A percentile compares a stretch with the other conserved stretches of the same genome.
phyloP scores from a whole-genome alignment of 768 basidiomycete species.

The Rhizopogon salebrosus region DNA sequence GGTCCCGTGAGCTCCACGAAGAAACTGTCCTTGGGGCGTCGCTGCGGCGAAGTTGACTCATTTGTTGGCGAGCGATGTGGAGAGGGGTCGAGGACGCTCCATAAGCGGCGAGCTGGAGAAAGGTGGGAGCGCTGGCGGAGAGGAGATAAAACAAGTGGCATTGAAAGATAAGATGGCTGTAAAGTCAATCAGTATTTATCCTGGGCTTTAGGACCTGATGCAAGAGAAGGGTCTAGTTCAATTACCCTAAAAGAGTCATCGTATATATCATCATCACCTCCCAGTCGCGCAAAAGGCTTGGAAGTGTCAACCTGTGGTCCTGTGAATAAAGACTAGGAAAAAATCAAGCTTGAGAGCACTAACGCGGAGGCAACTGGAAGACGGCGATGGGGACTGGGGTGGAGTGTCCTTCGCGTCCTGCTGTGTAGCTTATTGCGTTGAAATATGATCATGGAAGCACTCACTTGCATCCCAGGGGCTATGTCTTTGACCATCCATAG shows the following conservation, averaged over 20 bases:
- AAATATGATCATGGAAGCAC: neutral
- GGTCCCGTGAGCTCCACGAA: too few species aligned
- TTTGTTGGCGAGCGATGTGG: neutral
- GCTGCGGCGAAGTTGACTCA: neutral
- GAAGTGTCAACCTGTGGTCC: neutral
- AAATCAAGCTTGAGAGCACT: neutral
- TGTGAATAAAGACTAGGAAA: neutral
- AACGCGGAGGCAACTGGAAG: neutral
- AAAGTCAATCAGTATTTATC: too few species aligned
- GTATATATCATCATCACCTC: neutral
- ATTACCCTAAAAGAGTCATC: neutral
- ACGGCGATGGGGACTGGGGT: neutral
- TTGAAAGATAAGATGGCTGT: neutral
- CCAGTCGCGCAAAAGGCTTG: too few species aligned
- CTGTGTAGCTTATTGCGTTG: neutral
- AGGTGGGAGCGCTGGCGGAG: neutral
- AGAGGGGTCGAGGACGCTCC: neutral
- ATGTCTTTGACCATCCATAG: neutral
- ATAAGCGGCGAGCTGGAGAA: neutral
- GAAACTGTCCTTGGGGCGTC: too few species aligned
- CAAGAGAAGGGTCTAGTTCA: neutral
- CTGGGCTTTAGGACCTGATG: neutral
- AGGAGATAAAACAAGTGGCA: neutral
- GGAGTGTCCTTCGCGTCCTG: neutral
- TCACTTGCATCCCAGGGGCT: too few species aligned